phyloP scores from a whole-genome alignment of 139 green algal genomes.

The Chloropicon primus region DNA sequence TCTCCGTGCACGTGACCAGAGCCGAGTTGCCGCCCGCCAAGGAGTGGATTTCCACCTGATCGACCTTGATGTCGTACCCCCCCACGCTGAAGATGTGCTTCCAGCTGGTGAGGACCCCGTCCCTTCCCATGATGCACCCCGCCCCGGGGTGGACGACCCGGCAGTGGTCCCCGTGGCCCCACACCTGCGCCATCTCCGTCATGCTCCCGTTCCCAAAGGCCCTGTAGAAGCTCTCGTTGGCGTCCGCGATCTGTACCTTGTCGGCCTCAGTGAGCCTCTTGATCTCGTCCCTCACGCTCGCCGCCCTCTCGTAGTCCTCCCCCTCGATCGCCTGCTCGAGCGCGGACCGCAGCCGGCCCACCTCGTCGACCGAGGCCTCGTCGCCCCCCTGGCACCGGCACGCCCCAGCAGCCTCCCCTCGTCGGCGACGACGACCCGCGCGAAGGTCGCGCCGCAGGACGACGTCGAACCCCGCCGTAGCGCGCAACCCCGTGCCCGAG shows the following conservation, averaged over 20 bases:
- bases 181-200: neutral
- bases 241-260: neutral
- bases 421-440: too few relatives aligned
- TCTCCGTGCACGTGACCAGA: neutral
- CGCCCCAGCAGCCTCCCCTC: too few relatives aligned
- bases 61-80: neutral
- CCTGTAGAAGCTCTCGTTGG: neutral
- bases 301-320: neutral
- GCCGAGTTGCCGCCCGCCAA: neutral
- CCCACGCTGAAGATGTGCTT: neutral
- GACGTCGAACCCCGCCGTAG: too few relatives aligned
- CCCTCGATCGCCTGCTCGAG: neutral
- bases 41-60: neutral
- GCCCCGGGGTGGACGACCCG: neutral
- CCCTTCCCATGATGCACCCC: neutral
- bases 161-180: neutral
- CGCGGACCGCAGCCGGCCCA: neutral
- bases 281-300: neutral
- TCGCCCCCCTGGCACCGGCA: neutral
- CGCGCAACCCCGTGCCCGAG: too few relatives aligned
- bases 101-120: neutral
- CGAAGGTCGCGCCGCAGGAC: too few relatives aligned
- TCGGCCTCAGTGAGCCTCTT: neutral
- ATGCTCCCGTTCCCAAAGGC: neutral
- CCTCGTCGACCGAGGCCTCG: neutral